phyloP scores from a whole-genome alignment of 192 early-diverging fungal genomes.

The Coemansia sp. region DNA sequence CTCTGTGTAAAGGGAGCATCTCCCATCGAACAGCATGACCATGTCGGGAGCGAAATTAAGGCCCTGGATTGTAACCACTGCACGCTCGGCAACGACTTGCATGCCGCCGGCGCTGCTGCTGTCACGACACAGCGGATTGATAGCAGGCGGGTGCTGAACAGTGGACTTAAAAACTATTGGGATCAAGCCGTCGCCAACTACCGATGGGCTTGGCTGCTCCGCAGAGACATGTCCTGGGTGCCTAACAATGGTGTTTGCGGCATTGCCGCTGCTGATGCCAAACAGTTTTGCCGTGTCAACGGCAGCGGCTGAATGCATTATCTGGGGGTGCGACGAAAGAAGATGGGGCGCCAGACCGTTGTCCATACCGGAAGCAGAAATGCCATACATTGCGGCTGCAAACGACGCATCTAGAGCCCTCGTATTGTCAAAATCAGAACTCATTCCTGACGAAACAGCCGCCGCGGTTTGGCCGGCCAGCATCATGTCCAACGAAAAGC shows the following conservation, averaged over 20 bases:
- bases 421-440: conserved; percentile 14
- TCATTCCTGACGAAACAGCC: conserved; percentile 5
- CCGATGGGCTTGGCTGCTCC: background rate
- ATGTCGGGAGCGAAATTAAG: conserved; percentile 71
- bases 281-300: conserved; percentile 1
- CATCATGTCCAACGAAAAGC: conserved; percentile 39
- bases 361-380: conserved; percentile 21
- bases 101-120: conserved; percentile 11
- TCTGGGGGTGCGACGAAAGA: conserved; percentile 10
- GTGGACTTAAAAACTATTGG: conserved; percentile 49
- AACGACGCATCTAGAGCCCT: conserved; percentile 34
- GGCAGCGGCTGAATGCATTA: background rate
- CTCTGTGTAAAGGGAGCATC: conserved; percentile 38
- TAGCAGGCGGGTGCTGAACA: conserved; percentile 45
- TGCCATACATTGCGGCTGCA: conserved; percentile 42
- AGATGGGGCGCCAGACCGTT: conserved; percentile 21
- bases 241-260: background rate
- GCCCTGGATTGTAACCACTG: conserved; percentile 62
- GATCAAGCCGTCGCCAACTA: conserved; percentile 20
- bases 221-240: background rate
- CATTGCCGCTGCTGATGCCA: background rate
- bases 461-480: conserved; percentile 15
- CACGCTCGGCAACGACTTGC: conserved; percentile 30
- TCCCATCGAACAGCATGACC: conserved; percentile 71
- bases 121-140: conserved; percentile 25